Evolutionary conservation across 2,329 filamentous ascomycete species (phyloP).

Genomic region (Fusarium sp.): DNA sequence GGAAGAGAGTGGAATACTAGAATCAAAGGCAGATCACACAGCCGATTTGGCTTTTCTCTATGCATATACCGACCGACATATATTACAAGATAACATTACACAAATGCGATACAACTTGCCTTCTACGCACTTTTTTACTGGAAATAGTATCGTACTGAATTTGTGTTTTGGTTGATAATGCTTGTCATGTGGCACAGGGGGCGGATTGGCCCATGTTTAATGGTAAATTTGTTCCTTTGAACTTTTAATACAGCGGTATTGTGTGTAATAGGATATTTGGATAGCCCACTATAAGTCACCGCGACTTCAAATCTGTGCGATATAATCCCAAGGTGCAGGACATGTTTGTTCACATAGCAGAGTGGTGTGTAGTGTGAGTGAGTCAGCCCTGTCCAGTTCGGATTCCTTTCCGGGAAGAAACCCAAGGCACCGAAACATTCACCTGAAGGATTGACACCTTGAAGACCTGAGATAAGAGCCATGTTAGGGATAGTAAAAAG

Average conservation of each 20-base stretch:
- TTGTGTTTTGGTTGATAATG: not conserved
- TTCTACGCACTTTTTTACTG: not conserved
- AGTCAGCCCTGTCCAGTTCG: not conserved
- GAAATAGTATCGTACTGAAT: not conserved
- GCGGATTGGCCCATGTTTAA: not conserved
- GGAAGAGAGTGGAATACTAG: too few species aligned
- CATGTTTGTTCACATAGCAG: not conserved
- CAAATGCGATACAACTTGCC: not conserved
- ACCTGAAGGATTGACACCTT: not conserved
- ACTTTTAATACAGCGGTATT: not conserved
- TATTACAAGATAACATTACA: not conserved
- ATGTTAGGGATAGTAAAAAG: not conserved
- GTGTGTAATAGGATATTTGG: not conserved
- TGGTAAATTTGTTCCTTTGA: not conserved
- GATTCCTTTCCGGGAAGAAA: not conserved
- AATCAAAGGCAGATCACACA: not conserved
- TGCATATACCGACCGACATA: not conserved
- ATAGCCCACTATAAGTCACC: not conserved
- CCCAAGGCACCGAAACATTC: not conserved
- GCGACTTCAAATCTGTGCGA: not conserved
- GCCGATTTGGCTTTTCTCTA: not conserved
- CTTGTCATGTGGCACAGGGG: not conserved
- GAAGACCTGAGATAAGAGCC: not conserved
- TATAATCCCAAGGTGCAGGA: not conserved
- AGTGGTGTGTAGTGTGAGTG: not conserved